A percentile compares a stretch with the other conserved stretches of the same genome.
phyloP scores from a whole-genome alignment of 441 rosid genomes.

The Hura crepitans region DNA sequence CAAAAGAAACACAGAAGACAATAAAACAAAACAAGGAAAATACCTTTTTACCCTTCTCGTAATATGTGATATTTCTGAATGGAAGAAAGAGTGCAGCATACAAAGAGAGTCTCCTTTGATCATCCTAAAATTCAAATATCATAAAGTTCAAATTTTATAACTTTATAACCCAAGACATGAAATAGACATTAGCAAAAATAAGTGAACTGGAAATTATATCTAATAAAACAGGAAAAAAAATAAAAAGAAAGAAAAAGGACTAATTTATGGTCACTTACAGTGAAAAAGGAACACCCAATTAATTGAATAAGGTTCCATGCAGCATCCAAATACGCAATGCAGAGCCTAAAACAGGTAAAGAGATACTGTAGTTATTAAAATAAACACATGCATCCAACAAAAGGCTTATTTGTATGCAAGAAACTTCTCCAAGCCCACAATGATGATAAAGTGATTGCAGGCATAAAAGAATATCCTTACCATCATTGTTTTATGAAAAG shows the following conservation, averaged over 20 bases:
- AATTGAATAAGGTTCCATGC: slow-evolving; percentile 58
- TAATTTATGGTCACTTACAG: slow-evolving; percentile 35
- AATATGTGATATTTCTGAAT: slow-evolving; percentile 44
- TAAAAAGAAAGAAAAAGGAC: background rate
- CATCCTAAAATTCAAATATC: slow-evolving; percentile 48
- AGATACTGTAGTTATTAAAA: slow-evolving; percentile 3
- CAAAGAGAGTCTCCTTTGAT: slow-evolving; percentile 64
- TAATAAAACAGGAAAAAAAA: background rate
- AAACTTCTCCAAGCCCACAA: background rate
- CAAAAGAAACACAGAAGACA: background rate
- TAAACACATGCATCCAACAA: background rate
- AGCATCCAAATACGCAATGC: slow-evolving; percentile 60
- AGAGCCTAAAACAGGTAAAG: slow-evolving; percentile 43
- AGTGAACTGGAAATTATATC: slow-evolving; percentile 13
- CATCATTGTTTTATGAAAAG: background rate
- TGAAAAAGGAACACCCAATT: slow-evolving; percentile 47
- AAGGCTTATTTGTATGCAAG: background rate
- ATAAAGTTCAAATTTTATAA: slow-evolving; percentile 20
- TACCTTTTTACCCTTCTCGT: slow-evolving; percentile 66
- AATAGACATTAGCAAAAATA: slow-evolving; percentile 12
- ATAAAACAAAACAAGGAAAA: background rate
- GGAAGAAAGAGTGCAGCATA: slow-evolving; percentile 91
- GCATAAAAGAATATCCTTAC: background rate
- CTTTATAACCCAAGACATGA: background rate
- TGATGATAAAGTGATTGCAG: background rate